Conservation (phyloP, 1,139 yeast genomes). For the Lodderomyces oxycetoniae region DNA sequence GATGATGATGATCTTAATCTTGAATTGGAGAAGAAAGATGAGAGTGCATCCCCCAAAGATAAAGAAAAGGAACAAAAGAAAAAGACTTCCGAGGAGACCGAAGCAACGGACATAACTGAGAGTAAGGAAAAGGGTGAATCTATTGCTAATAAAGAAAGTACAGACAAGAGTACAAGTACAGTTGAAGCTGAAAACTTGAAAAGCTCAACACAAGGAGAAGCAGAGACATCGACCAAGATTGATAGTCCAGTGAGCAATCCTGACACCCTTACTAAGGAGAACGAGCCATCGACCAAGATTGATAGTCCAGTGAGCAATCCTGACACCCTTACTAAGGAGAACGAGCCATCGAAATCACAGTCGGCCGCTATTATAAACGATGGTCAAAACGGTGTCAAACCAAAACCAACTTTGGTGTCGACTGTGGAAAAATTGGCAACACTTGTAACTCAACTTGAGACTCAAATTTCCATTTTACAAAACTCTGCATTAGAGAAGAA, state of each 20-base stretch:
- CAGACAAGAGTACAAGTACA: no score
- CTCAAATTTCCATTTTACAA: slow-evolving; percentile 48
- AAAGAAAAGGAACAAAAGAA: slow-evolving; percentile 14
- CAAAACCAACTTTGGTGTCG: slow-evolving; percentile 60
- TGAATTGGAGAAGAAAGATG: slow-evolving; percentile 12
- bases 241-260: slow-evolving; percentile 6
- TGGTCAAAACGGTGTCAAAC: slow-evolving; percentile 14
- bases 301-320: no score
- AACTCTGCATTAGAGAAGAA: slow-evolving; percentile 59
- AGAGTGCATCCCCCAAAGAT: slow-evolving; percentile 12
- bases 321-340: background rate
- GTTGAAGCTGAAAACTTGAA: no score
- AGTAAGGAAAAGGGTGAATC: background rate
- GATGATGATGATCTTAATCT: slow-evolving; percentile 14
- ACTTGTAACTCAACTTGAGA: slow-evolving; percentile 53
- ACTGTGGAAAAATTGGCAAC: slow-evolving; percentile 62
- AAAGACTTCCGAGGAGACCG: background rate
- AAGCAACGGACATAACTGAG: slow-evolving; percentile 2
- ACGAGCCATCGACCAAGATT: slow-evolving; percentile 2
- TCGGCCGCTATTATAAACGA: background rate
- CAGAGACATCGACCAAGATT: slow-evolving; percentile 7
- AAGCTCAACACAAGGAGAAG: background rate
- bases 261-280: background rate
- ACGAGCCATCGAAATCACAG: slow-evolving; percentile 3
- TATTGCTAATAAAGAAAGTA: no score